Base-by-base conservation (phyloP, 2,329 filamentous ascomycete genomes). In the Exophiala sp. region DNA sequence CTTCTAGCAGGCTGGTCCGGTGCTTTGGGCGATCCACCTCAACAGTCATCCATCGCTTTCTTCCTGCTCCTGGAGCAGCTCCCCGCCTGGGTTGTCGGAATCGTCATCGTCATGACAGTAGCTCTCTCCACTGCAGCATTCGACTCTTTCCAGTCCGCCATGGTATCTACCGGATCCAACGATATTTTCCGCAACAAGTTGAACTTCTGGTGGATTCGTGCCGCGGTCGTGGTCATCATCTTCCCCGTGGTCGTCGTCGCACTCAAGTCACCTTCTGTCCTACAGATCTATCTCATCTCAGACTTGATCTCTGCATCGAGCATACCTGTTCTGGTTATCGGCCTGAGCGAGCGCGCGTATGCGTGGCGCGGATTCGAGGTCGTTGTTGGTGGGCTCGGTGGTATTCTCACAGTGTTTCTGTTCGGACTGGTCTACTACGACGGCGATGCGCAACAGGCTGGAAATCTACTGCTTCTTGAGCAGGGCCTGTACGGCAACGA, bases 121-220 rank as follows among this genome's bases (percentile, higher is more conserved):
- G 82, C 83, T 8, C 80, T 94, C 48, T 88, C 83, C 65, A 89
- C 86, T 2, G 85, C 89, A 0, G 84, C 88, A 0, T 92, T 94
- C 60, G 89, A 94, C 75, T 87, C 81, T 58, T 77, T 92, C 35
- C 89, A 92, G 71, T 87, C 85, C 1, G 87, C 89, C 62, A 91
- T 94, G 85, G 86, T 92, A 6, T 89, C 86, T n/a, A 88, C 87
- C 0, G 87, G 85, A 11, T 90, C 86, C 61, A 92, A 92, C 73
- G 89, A 94, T 67, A 72, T 94, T 11, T 92, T 92, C 79, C 84
- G 88, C 64, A 94, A 94, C 77, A 82, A 80, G 55, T 81, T 94
- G 52, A 85, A 84, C 65, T 81, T 91, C 60, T 88, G 87, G 82
- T 81, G 77, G 69, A 86, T 92, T 62, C 85, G 89, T 43, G 77